Evolutionary conservation across 2,329 filamentous ascomycete species (phyloP), one percentile per base, ranked within the genome.

Genomic region (Beauveria sp.): DNA sequence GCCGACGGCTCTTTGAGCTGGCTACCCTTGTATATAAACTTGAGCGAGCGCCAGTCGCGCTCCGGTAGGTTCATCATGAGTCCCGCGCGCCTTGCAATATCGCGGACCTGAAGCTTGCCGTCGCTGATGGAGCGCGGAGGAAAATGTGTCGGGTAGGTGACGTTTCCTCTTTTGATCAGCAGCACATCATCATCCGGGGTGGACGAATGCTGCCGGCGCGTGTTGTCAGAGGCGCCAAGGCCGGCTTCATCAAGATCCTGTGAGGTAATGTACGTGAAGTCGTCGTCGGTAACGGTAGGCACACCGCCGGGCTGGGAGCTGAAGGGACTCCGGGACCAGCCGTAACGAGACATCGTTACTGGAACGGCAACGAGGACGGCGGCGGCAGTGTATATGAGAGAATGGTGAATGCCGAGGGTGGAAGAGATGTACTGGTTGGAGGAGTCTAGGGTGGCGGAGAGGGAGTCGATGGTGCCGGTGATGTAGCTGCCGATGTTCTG

Each of bases 181-280:
- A 93, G 76, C 12, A 91, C 79, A 69, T 93, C 89, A 64, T 89
- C 88, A 65, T 89, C 31, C 87, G 65, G 70, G 46, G 69, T 71
- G 63, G 70, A 72, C 50, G 54, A 69, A 71, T 48, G 72, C 69
- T 56, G 46, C 79, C 76, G 64, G 81, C 79, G n/a, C 69, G 72
- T 69, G 67, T 3, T 46, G 8, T 16, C 40, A 9, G 58, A n/a
- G 14, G 49, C 70, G 69, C 73, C 72, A 65, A 71, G 67, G 64
- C 70, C 73, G 28, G 73, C 73, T 42, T 77, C 74, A 64, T 84
- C 80, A 45, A 92, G 73, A 69, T 93, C 89, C 68, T 90, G 85
- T 31, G 87, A 86, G n/a, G 89, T 91, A 70, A 93, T 92, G 77
- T 93, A 93, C 71, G 85, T 88, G 73, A 87, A 93, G 76, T 93